These are phyloP conservation scores for Sporothrix schenckii DNA, from an alignment of 2,329 filamentous ascomycete species.

Conservation along the genomic window DNA sequence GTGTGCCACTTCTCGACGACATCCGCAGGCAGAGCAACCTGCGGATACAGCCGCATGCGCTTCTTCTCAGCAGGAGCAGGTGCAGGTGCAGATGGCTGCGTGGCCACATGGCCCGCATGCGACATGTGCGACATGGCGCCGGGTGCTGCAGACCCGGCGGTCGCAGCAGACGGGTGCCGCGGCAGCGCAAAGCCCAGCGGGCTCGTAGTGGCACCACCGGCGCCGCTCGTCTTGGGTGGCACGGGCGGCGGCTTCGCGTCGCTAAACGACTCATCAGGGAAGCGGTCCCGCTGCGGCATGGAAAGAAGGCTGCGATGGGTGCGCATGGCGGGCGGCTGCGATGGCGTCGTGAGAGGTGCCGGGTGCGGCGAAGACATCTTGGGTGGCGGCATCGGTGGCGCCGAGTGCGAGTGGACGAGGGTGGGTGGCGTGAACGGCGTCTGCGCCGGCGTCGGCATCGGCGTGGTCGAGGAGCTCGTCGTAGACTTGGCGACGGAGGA, in stretches of 20 bases:
- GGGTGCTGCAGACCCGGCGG: not conserved
- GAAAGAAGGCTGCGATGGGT: conserved; percentile 10
- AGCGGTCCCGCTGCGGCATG: conserved; percentile 20
- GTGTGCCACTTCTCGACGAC: conserved; percentile 72
- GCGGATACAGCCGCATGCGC: conserved; percentile 50
- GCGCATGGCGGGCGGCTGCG: conserved; percentile 14
- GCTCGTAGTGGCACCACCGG: not conserved
- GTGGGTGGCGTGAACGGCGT: not conserved
- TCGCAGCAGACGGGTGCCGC: not conserved
- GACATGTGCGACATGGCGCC: not conserved
- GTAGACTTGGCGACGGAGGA: not conserved
- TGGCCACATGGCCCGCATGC: not conserved
- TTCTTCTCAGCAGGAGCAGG: conserved; percentile 29
- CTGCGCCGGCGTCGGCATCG: conserved; percentile 18
- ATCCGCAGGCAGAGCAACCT: conserved; percentile 60
- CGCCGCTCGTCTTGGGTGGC: conserved; percentile 33
- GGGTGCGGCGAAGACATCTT: not conserved
- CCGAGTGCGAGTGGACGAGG: conserved; percentile 22
- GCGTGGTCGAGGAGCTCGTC: not conserved
- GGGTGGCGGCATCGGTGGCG: conserved; percentile 18
- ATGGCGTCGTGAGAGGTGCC: not conserved
- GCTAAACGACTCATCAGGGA: conserved; percentile 18
- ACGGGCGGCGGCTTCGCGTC: conserved; percentile 27
- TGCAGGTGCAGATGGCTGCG: not conserved
- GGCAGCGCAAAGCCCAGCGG: not conserved